Percentiles rank a stretch among this genome's conserved stretches.
Evolutionary conservation across 1,139 yeast species (phyloP).

Genomic region (Taphrina wiesneri): DNA sequence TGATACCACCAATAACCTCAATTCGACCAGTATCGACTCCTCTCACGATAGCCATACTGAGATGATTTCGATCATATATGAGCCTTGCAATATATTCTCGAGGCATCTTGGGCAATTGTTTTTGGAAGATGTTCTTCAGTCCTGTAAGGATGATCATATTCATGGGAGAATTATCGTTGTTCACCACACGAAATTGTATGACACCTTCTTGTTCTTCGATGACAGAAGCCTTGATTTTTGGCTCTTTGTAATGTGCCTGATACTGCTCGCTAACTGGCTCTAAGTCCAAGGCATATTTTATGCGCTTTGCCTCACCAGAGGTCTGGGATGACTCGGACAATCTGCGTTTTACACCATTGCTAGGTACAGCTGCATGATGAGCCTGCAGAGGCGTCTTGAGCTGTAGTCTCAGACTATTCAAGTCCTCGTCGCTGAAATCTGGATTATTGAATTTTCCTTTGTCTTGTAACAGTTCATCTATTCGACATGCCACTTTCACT

Average conservation of each 20-base stretch:
- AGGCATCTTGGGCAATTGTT: conserved; percentile 98
- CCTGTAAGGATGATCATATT: conserved; percentile 91
- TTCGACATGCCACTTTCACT: conserved; percentile 32
- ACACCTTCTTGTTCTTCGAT: conserved; percentile 87
- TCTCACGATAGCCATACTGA: conserved; percentile 92
- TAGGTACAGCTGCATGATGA: neutral
- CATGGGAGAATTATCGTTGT: conserved; percentile 86
- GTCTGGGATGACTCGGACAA: neutral
- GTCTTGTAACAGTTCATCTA: conserved; percentile 34
- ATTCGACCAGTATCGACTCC: conserved; percentile 58
- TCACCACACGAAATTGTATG: conserved; percentile 92
- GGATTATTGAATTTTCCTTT: conserved; percentile 28
- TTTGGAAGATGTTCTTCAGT: conserved; percentile 89
- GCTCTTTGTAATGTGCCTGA: conserved; percentile 4
- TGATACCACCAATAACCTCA: conserved; percentile 96
- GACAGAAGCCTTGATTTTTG: conserved; percentile 79
- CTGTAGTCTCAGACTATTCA: conserved; percentile 29
- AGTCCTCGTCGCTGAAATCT: conserved; percentile 30
- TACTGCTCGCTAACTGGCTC: neutral
- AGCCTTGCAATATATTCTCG: conserved; percentile 90
- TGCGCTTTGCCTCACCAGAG: conserved; percentile 1
- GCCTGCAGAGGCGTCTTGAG: neutral
- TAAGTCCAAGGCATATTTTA: conserved; percentile 14
- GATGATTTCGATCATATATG: conserved; percentile 90
- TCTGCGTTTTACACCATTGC: neutral